These are phyloP conservation scores for Didymella arachidicola DNA, from an alignment of 2,329 filamentous ascomycete species.

Conservation along the genomic window DNA sequence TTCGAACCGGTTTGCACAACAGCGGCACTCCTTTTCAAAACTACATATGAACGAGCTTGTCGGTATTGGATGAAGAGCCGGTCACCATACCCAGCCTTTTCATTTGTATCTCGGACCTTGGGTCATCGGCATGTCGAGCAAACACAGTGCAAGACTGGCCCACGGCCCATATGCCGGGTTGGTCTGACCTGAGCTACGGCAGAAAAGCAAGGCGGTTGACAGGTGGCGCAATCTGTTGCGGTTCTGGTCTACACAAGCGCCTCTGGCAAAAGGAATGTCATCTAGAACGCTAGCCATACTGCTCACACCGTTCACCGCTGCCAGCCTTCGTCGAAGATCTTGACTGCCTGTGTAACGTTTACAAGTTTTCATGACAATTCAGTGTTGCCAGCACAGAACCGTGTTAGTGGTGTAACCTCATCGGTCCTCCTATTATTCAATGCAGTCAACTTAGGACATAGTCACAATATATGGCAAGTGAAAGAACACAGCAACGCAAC, in stretches of 20 bases:
- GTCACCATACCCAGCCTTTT: neutral
- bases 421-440: neutral
- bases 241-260: neutral
- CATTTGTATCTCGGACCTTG: neutral
- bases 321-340: slow-evolving; percentile 1
- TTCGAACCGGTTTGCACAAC: neutral
- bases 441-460: neutral
- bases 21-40: neutral
- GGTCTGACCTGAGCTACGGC: neutral
- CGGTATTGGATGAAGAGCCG: neutral
- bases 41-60: neutral
- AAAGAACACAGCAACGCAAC: neutral
- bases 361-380: slow-evolving; percentile 1
- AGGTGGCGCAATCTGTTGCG: neutral
- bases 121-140: neutral
- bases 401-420: slow-evolving; percentile 3
- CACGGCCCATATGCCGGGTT: neutral
- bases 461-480: neutral
- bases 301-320: neutral
- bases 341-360: neutral
- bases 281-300: neutral
- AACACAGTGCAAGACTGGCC: neutral
- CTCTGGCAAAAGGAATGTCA: slow-evolving; percentile 1
- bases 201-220: neutral
- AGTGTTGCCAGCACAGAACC: slow-evolving; percentile 6